Evolutionary conservation across 768 basidiomycete species (phyloP).

Genomic region (Calvatia gigantea): DNA sequence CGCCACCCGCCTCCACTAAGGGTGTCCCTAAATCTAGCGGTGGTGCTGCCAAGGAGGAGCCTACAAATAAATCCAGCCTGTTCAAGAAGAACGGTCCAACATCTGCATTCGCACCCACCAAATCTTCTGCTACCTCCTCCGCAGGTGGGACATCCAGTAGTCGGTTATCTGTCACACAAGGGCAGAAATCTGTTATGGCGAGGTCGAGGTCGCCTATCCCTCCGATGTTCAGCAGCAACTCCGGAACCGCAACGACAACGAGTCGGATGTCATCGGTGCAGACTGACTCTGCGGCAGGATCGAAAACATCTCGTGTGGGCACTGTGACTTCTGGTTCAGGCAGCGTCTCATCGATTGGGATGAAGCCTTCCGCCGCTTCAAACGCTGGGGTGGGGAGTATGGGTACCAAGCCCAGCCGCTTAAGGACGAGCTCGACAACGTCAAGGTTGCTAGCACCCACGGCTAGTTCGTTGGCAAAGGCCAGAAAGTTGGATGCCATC

Average conservation of each 20-base stretch:
- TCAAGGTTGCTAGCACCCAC: constrained; percentile 69
- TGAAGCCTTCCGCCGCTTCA: constrained; percentile 23
- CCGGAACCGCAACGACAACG: neutral
- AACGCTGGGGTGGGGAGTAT: constrained; percentile 26
- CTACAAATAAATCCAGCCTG: neutral
- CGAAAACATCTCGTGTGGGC: constrained; percentile 10
- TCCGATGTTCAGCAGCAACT: constrained; percentile 12
- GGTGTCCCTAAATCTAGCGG: constrained; percentile 23
- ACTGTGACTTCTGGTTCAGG: constrained; percentile 18
- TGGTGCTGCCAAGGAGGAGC: constrained; percentile 4
- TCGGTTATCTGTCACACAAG: neutral
- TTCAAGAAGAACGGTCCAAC: constrained; percentile 9
- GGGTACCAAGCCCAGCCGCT: constrained; percentile 25
- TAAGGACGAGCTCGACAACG: constrained; percentile 19
- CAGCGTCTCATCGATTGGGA: constrained; percentile 44
- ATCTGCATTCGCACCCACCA: neutral
- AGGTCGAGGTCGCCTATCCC: constrained; percentile 27
- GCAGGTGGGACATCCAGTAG: neutral
- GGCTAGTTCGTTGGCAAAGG: constrained; percentile 72
- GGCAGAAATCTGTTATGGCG: constrained; percentile 13
- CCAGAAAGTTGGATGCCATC: constrained; percentile 19
- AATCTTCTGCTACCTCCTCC: neutral
- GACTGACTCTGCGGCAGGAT: constrained; percentile 1
- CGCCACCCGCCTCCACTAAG: constrained; percentile 21
- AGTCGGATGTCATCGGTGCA: neutral